Percentiles rank a stretch among this genome's conserved stretches.
Evolutionary conservation across 371 early-diverging fungal genomes (phyloP).

Genomic region (Apophysomyces variabilis): DNA sequence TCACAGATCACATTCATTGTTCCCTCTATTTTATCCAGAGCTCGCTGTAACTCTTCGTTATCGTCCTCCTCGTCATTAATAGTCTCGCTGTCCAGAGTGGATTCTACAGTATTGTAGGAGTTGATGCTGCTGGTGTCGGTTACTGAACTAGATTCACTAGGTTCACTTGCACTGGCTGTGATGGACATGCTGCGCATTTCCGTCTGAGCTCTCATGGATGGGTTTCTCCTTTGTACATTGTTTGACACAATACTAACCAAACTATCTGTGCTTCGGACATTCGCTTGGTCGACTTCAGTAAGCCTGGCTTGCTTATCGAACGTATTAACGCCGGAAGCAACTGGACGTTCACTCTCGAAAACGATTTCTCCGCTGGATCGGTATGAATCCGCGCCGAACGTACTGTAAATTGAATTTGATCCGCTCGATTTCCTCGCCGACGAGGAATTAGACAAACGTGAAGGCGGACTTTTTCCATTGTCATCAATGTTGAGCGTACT

Average conservation of each 20-base stretch:
- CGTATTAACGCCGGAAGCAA: neutral
- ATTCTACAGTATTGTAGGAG: slow-evolving; percentile 3
- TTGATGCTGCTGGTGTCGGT: slow-evolving; percentile 8
- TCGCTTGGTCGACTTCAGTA: neutral
- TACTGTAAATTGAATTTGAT: slow-evolving; percentile 44
- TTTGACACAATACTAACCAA: slow-evolving; percentile 12
- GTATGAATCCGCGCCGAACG: slow-evolving; percentile 34
- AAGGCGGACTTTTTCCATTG: slow-evolving; percentile 10
- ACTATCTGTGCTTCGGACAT: neutral
- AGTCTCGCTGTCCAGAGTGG: neutral
- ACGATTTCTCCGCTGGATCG: slow-evolving; percentile 16
- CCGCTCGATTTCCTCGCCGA: slow-evolving; percentile 39
- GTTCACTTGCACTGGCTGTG: neutral
- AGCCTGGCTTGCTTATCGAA: slow-evolving; percentile 5
- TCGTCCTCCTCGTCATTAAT: neutral
- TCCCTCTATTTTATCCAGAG: slow-evolving; percentile 21
- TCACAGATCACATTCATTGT: slow-evolving; percentile 20
- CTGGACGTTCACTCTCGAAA: neutral
- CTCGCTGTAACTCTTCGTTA: slow-evolving; percentile 14
- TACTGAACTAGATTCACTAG: slow-evolving; percentile 2
- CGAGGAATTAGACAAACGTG: slow-evolving; percentile 32
- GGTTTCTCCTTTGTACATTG: slow-evolving; percentile 29
- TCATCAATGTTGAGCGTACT: neutral
- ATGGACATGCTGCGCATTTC: neutral
- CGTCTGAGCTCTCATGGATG: neutral